phyloP scores from a whole-genome alignment of 2,329 filamentous ascomycete species.

The Aspergillus latus region DNA sequence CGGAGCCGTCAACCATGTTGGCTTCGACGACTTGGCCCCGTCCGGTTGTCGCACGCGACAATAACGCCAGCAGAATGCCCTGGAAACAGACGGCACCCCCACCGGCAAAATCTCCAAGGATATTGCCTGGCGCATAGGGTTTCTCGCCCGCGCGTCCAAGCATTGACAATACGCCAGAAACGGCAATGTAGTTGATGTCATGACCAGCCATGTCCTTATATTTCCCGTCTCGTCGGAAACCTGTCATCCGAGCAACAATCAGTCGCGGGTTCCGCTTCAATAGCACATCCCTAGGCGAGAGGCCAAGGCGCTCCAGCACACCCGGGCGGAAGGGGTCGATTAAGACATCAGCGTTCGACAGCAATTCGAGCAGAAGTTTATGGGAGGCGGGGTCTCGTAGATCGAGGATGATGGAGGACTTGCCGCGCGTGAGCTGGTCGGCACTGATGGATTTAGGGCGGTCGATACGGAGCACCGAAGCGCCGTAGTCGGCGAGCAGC shows the following conservation, averaged over 20 bases:
- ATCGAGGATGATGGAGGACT: constrained; percentile 76
- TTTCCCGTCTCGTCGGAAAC: constrained; percentile 81
- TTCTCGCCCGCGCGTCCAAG: constrained; percentile 69
- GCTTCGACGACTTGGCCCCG: constrained; percentile 86
- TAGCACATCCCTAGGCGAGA: constrained; percentile 68
- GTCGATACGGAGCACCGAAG: constrained; percentile 84
- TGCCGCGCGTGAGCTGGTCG: constrained; percentile 78
- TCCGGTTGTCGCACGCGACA: constrained; percentile 64
- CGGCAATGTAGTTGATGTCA: constrained; percentile 94
- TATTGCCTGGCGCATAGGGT: constrained; percentile 77
- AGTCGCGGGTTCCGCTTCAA: constrained; percentile 68
- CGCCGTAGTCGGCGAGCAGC: constrained; percentile 85
- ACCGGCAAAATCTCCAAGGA: constrained; percentile 88
- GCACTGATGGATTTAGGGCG: constrained; percentile 54
- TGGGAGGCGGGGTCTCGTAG: constrained; percentile 68
- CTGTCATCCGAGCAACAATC: constrained; percentile 82
- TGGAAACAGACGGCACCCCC: constrained; percentile 80
- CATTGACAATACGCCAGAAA: constrained; percentile 74
- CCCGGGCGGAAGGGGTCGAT: constrained; percentile 94
- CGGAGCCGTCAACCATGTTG: constrained; percentile 92
- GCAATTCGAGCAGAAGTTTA: constrained; percentile 65
- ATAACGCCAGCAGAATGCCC: constrained; percentile 76
- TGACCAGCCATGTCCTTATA: constrained; percentile 89
- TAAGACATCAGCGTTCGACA: constrained; percentile 68
- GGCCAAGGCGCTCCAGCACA: constrained; percentile 79